Conservation (phyloP, 2,329 filamentous ascomycete genomes). For the Phyllosticta citrichinensis region DNA sequence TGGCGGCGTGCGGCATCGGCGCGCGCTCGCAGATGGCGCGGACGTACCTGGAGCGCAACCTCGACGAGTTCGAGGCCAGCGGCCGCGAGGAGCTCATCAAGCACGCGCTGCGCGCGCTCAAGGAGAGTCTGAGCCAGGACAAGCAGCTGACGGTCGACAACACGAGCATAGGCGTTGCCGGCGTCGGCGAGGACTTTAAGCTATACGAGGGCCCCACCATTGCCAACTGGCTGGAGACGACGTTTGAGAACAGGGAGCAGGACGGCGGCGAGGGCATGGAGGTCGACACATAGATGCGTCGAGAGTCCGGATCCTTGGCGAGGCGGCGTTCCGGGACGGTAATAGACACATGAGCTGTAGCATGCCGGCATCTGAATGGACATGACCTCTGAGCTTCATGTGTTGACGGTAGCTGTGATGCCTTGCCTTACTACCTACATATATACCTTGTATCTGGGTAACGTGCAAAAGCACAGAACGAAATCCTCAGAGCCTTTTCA, state of each 20-base stretch:
- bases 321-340: neutral
- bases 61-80: conserved; percentile 70
- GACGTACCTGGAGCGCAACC: conserved; percentile 88
- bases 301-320: neutral
- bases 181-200: conserved; percentile 71
- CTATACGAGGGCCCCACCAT: conserved; percentile 85
- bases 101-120: conserved; percentile 83
- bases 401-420: neutral
- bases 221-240: conserved; percentile 71
- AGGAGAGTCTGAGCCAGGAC: conserved; percentile 93
- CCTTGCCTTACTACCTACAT: too few species aligned
- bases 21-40: conserved; percentile 94
- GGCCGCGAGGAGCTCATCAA: conserved; percentile 76
- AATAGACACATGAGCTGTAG: conserved; percentile 5
- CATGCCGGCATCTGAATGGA: conserved; percentile 6
- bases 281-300: conserved; percentile 31
- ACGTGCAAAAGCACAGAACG: too few species aligned
- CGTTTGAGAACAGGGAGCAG: conserved; percentile 37
- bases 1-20: conserved; percentile 91
- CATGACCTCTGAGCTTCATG: neutral
- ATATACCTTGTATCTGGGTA: neutral
- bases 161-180: conserved; percentile 81
- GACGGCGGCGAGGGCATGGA: conserved; percentile 41
- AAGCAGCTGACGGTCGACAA: conserved; percentile 97
- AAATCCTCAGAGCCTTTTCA: too few species aligned